Conservation (phyloP, 1,139 yeast genomes). For the Lodderomyces elongisporus region DNA sequence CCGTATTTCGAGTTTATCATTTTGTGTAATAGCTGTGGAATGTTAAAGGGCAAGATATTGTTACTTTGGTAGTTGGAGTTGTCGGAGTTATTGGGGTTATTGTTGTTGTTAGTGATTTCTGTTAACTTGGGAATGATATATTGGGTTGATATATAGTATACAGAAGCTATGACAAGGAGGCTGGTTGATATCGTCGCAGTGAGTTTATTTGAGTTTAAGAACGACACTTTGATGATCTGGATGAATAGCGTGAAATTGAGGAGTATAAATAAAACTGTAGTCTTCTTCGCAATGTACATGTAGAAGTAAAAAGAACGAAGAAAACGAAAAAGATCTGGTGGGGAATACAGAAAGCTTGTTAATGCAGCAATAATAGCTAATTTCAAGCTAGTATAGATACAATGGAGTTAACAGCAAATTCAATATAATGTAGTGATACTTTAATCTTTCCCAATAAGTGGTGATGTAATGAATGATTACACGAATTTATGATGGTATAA, state of each 20-base stretch:
- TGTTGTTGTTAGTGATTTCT: too few relatives aligned
- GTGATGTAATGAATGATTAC: too few relatives aligned
- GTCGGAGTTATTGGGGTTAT: neutral
- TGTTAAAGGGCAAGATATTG: constrained; percentile 9
- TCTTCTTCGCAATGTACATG: constrained; percentile 1
- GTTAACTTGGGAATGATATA: constrained; percentile 1
- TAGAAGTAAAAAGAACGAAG: neutral
- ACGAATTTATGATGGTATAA: too few relatives aligned
- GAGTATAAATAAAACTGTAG: constrained; percentile 5
- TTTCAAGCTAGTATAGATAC: too few relatives aligned
- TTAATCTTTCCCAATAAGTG: too few relatives aligned
- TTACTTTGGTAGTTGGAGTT: constrained; percentile 1
- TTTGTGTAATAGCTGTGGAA: constrained; percentile 13
- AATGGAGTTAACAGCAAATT: too few relatives aligned
- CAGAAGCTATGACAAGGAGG: constrained; percentile 8
- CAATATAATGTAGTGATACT: too few relatives aligned
- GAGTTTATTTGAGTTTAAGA: constrained; percentile 9
- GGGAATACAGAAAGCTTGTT: neutral
- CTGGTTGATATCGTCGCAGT: constrained; percentile 10
- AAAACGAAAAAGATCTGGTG: too few relatives aligned
- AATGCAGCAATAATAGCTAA: too few relatives aligned
- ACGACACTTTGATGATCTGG: constrained; percentile 10
- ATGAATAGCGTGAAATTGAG: constrained; percentile 7
- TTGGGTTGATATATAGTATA: constrained; percentile 9
- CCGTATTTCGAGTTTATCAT: constrained; percentile 15